phyloP scores from a whole-genome alignment of 2,329 filamentous ascomycete genomes.

The Trichoderma harzianum region DNA sequence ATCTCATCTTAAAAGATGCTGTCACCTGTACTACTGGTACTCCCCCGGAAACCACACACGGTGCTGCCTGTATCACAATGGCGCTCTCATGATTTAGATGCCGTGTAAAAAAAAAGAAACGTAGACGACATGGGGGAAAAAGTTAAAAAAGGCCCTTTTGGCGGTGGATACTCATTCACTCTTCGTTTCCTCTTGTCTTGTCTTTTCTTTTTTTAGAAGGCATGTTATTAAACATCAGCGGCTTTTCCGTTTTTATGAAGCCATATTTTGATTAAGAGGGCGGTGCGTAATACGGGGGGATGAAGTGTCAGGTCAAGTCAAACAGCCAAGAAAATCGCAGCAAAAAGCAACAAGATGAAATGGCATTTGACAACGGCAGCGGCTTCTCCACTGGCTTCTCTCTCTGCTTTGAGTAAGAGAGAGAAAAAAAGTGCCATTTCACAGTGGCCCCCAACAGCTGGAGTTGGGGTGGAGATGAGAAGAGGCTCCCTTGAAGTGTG shows the following conservation, averaged over 20 bases:
- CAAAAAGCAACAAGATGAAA: neutral
- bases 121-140: neutral
- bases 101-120: neutral
- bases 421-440: neutral
- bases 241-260: neutral
- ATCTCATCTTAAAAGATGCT: neutral
- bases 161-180: neutral
- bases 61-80: neutral
- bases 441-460: neutral
- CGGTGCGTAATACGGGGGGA: neutral
- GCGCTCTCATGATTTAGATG: neutral
- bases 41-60: neutral
- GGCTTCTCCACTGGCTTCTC: neutral
- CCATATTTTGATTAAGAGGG: neutral
- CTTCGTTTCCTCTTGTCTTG: too few relatives aligned
- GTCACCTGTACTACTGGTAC: neutral
- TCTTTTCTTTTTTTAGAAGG: neutral
- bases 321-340: neutral
- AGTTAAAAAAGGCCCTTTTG: neutral
- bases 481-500: neutral
- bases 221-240: neutral
- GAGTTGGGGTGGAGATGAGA: neutral
- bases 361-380: neutral
- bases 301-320: neutral
- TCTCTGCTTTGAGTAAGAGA: neutral